Evolutionary conservation across 1,139 yeast species (phyloP).

Genomic region (Lodderomyces orthopsilosis): DNA sequence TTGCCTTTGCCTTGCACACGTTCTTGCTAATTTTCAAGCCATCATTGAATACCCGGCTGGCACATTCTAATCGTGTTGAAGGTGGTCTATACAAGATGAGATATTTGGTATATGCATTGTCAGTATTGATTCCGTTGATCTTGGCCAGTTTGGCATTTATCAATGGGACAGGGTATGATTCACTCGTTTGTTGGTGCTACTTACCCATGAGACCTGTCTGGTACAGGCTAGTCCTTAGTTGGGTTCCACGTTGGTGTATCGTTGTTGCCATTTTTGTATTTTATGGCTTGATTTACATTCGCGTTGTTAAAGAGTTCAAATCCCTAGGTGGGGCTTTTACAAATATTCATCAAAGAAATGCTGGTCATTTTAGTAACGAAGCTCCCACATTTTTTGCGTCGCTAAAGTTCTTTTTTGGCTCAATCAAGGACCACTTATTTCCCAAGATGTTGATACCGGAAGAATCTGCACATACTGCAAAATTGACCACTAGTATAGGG

Average conservation of each 20-base stretch:
- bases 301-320: conserved; percentile 63
- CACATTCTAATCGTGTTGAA: conserved; percentile 44
- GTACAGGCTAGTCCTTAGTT: conserved; percentile 72
- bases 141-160: conserved; percentile 77
- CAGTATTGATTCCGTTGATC: conserved; percentile 61
- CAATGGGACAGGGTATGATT: conserved; percentile 49
- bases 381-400: conserved; percentile 40
- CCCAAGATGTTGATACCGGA: conserved; percentile 35
- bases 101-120: conserved; percentile 54
- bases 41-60: conserved; percentile 41
- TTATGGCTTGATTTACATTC: conserved; percentile 70
- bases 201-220: conserved; percentile 71
- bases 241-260: conserved; percentile 79
- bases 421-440: conserved; percentile 23
- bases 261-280: conserved; percentile 60
- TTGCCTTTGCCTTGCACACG: conserved; percentile 81
- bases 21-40: conserved; percentile 72
- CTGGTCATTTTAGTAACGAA: conserved; percentile 9
- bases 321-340: conserved; percentile 48
- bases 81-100: conserved; percentile 74
- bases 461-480: background rate
- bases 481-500: background rate
- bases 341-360: conserved; percentile 22
- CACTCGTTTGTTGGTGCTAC: conserved; percentile 78
- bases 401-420: conserved; percentile 26